Base-by-base conservation (phyloP, 148 eudicot species). In the Amaranthus hypochondriacus region DNA sequence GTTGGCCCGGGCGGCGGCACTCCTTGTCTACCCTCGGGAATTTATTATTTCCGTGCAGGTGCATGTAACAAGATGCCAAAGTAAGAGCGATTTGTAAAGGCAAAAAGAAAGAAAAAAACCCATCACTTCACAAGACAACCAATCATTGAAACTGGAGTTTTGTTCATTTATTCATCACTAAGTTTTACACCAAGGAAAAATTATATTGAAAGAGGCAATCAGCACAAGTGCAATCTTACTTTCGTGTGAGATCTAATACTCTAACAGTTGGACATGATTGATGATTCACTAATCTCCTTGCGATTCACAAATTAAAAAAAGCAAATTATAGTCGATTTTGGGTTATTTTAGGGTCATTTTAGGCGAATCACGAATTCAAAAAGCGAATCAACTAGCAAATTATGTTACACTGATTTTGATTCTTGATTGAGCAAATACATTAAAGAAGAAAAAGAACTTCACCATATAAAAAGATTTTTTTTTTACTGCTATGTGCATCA, bases 401-500 rank as follows among this genome's bases (percentile, higher is more conserved):
- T 28, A 28, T 28, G 39, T 28, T 28, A 1, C 39, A 28, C 39
- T 28, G 39, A 28, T 28, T 0, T 28, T 28, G 39, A 28, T 28
- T 28, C 56, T 48, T 10, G 21, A 58, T 49, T 75, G 57, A 48
- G 48, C 56, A 18, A 18, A 48, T 50, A 52, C 21, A 61, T 50
- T 28, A 4, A 39, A 2, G 9, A 10, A 52, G 47, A 69, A 60
- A 15, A 15, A 4, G 42, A 59, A 72, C 77, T 15, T 71, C 39
- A 72, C 75, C 48, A 55, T 56, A 21, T 28, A 28, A 28, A 28
- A 28, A 28, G 39, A 28, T 0, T 28, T 28, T 28, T 28, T 28
- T 28, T 28, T 28, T 28, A 28, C 0, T 28, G 39, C 39, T 28
- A 28, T 28, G 39, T 28, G 39, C 39, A 53, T 81, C 74, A 86